Evolutionary conservation across 331 rosid species (phyloP).

Genomic region (Malus hybrid): DNA sequence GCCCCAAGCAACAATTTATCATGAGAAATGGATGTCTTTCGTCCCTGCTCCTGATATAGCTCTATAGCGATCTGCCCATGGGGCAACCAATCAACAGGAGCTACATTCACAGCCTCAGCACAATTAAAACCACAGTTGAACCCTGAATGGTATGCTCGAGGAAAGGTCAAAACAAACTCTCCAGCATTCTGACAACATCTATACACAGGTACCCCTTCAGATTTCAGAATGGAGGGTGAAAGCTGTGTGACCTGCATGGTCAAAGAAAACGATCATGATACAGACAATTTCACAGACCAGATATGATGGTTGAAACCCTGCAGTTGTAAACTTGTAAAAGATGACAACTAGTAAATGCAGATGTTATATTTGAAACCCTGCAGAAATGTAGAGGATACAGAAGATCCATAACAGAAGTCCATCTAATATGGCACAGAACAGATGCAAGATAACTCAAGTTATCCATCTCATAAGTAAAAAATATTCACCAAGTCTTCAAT

Average conservation of each 20-base stretch:
- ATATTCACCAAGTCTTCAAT: not conserved
- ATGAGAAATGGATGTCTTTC: constrained; percentile 95
- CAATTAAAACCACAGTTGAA: constrained; percentile 99
- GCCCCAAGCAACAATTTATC: constrained; percentile 97
- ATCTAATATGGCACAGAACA: not conserved
- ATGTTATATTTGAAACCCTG: not conserved
- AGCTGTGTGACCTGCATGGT: constrained; percentile 85
- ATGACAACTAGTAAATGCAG: not conserved
- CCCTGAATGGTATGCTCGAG: constrained; percentile 97
- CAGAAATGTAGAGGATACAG: not conserved
- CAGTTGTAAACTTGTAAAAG: not conserved
- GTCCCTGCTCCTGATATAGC: constrained; percentile 76
- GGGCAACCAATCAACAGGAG: constrained; percentile 98
- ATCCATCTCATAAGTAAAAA: not conserved
- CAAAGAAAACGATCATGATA: constrained; percentile 5
- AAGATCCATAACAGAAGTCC: not conserved
- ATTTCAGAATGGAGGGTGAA: constrained; percentile 83
- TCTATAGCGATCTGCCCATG: constrained; percentile 92
- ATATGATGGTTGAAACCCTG: not conserved
- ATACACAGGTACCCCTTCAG: constrained; percentile 91
- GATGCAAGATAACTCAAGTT: not conserved
- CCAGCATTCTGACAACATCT: constrained; percentile 96
- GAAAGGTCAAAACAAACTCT: constrained; percentile 94
- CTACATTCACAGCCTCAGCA: constrained; percentile 99
- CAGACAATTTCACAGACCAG: not conserved